Evolutionary conservation across 2,329 filamentous ascomycete genomes (phyloP).

Genomic region (Basipetospora chlamydospora): DNA sequence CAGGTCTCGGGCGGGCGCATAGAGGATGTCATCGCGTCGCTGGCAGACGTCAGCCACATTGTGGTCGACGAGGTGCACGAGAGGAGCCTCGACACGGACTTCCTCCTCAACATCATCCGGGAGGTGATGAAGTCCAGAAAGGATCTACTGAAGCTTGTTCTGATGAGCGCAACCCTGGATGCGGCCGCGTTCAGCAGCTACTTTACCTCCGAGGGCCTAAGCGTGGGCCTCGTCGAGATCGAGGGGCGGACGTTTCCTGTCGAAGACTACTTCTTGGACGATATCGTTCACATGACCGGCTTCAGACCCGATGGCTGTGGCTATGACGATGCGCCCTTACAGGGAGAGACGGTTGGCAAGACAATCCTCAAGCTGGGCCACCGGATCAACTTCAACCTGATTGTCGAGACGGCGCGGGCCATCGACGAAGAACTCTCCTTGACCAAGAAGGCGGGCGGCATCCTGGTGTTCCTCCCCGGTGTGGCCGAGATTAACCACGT

Average conservation of each 20-base stretch:
- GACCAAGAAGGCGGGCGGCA: constrained; percentile 57
- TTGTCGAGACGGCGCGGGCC: constrained; percentile 62
- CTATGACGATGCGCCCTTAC: constrained; percentile 27
- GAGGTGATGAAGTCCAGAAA: constrained; percentile 62
- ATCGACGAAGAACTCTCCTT: constrained; percentile 64
- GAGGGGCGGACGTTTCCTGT: constrained; percentile 82
- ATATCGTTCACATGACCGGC: constrained; percentile 66
- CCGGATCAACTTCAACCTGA: constrained; percentile 82
- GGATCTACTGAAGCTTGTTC: constrained; percentile 72
- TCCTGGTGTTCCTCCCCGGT: constrained; percentile 90
- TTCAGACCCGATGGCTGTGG: constrained; percentile 42
- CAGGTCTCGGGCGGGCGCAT: constrained; percentile 74
- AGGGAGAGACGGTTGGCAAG: constrained; percentile 44
- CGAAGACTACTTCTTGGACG: constrained; percentile 77
- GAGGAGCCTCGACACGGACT: constrained; percentile 86
- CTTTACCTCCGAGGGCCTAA: constrained; percentile 53
- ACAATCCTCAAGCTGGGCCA: constrained; percentile 60
- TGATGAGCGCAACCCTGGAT: constrained; percentile 95
- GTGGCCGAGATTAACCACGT: constrained; percentile 82
- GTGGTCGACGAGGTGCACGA: constrained; percentile 97
- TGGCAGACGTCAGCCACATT: constrained; percentile 85
- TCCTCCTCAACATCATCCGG: constrained; percentile 73
- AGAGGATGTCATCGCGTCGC: constrained; percentile 64
- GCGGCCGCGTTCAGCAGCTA: constrained; percentile 74
- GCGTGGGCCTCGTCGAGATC: constrained; percentile 74